Evolutionary conservation across 805 yeast genomes (phyloP).

Genomic region (Lachancea meyersii): DNA sequence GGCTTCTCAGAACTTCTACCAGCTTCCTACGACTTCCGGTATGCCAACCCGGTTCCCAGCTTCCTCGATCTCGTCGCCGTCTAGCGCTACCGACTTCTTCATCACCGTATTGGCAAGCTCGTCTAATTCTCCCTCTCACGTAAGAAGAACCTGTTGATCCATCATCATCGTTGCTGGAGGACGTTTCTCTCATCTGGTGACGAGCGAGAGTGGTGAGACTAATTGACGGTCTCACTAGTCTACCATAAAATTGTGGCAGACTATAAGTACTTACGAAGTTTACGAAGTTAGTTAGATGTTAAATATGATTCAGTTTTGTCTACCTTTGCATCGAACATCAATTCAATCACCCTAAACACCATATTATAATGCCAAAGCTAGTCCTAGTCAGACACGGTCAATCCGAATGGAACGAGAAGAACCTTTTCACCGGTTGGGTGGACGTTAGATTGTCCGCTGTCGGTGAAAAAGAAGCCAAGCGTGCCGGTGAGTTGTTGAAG

Average conservation of each 20-base stretch:
- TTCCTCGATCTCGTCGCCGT: not conserved
- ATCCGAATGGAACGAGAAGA: constrained; percentile 98
- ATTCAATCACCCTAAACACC: not conserved
- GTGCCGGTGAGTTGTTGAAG: constrained; percentile 88
- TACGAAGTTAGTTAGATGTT: not conserved
- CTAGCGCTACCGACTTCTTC: not conserved
- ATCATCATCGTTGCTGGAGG: not conserved
- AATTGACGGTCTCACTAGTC: not conserved
- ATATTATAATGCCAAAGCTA: constrained; percentile 49
- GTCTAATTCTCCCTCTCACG: too few species aligned
- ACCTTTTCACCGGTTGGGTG: constrained; percentile 98
- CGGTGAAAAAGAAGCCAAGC: constrained; percentile 85
- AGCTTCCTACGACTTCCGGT: constrained; percentile 1
- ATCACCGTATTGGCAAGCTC: not conserved
- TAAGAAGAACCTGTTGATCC: not conserved
- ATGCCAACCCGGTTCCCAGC: not conserved
- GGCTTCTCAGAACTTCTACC: constrained; percentile 2
- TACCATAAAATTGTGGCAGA: not conserved
- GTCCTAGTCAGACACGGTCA: constrained; percentile 98
- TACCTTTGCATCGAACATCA: not conserved
- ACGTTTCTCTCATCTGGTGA: constrained; percentile 3
- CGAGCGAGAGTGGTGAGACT: constrained; percentile 3
- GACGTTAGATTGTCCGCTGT: constrained; percentile 78
- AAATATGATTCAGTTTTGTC: not conserved
- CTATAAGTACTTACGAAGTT: not conserved